Evolutionary conservation across 148 eudicot genomes (phyloP).

Genomic region (Arctostaphylos glauca): DNA sequence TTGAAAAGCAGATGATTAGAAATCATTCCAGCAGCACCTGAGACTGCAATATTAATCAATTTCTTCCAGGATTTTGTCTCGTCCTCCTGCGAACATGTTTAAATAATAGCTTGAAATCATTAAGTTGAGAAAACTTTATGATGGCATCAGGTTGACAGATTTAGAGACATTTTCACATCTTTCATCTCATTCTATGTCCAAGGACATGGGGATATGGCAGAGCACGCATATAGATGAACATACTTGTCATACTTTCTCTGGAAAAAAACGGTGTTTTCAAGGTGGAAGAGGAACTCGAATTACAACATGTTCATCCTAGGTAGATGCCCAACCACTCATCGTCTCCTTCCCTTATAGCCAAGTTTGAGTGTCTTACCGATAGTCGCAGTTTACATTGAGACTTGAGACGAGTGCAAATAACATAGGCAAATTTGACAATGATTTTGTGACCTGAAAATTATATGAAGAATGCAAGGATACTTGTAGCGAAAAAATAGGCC

Average conservation of each 20-base stretch:
- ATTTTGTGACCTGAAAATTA: neutral
- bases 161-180: neutral
- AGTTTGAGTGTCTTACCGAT: neutral
- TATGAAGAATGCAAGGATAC: neutral
- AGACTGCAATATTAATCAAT: constrained; percentile 73
- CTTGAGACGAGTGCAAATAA: neutral
- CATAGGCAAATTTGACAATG: neutral
- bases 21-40: constrained; percentile 99
- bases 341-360: neutral
- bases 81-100: constrained; percentile 56
- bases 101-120: neutral
- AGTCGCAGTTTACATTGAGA: neutral
- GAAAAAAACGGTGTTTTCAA: neutral
- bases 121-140: neutral
- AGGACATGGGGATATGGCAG: neutral
- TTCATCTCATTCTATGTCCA: neutral
- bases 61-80: constrained; percentile 87
- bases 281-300: neutral
- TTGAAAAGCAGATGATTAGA: constrained; percentile 93
- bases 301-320: neutral
- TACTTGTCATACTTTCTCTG: neutral
- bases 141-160: constrained; percentile 10
- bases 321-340: neutral
- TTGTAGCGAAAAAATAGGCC: neutral
- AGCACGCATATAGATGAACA: neutral